Evolutionary conservation across 2,329 filamentous ascomycete genomes (phyloP).

Genomic region (Sphaerulina vaccinii): DNA sequence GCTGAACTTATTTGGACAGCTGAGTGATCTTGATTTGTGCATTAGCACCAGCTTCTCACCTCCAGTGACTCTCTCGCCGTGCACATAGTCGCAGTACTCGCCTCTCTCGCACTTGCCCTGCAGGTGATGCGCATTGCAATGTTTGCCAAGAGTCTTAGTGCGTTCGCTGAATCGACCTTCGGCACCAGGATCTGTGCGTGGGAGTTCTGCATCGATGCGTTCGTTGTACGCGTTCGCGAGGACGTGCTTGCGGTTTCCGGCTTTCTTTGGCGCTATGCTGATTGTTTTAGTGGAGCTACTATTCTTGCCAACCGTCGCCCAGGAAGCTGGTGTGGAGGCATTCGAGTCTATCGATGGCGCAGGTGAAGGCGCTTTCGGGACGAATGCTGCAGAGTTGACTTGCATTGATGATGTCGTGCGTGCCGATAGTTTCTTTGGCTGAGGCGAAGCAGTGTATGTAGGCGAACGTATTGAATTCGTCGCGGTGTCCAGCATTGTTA

Average conservation of each 20-base stretch:
- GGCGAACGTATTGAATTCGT: background rate
- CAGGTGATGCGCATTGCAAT: conserved; percentile 42
- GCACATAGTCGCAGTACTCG: conserved; percentile 44
- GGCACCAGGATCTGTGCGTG: conserved; percentile 32
- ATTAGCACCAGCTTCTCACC: conserved; percentile 43
- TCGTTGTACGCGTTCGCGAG: conserved; percentile 45
- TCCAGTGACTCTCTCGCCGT: conserved; percentile 41
- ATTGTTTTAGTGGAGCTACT: conserved; percentile 38
- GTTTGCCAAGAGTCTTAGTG: conserved; percentile 34
- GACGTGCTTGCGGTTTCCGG: conserved; percentile 37
- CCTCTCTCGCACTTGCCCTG: conserved; percentile 41
- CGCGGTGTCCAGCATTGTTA: background rate
- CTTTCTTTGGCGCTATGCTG: conserved; percentile 39
- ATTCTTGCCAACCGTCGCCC: conserved; percentile 46
- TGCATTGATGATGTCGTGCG: conserved; percentile 7
- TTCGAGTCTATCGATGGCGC: conserved; percentile 23
- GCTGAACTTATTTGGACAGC: conserved; percentile 36
- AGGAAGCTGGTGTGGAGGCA: conserved; percentile 24
- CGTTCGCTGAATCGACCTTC: conserved; percentile 32
- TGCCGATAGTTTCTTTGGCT: background rate
- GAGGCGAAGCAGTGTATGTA: background rate
- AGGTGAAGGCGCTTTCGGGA: conserved; percentile 25
- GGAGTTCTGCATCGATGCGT: conserved; percentile 43
- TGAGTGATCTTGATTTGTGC: conserved; percentile 43
- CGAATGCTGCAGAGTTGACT: conserved; percentile 6